phyloP scores from a whole-genome alignment of 352 stramenopile species.

The Peronospora belbahrii region DNA sequence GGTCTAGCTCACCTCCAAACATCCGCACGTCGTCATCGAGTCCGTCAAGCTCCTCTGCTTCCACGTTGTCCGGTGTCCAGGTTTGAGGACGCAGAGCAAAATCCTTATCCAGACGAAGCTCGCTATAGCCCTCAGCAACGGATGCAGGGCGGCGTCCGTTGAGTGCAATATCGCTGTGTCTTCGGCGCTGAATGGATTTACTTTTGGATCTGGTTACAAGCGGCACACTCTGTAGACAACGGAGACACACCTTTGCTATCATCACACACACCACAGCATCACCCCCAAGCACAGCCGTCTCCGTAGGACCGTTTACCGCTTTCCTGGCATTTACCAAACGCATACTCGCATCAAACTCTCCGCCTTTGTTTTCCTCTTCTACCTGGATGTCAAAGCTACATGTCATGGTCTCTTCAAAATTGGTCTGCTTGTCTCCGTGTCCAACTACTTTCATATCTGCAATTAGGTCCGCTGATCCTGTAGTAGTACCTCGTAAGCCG shows the following conservation, averaged over 20 bases:
- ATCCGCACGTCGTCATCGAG: constrained; percentile 13
- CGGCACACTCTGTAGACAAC: constrained; percentile 44
- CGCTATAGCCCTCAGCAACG: not conserved
- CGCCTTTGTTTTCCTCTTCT: constrained; percentile 7
- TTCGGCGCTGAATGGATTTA: constrained; percentile 16
- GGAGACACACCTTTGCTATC: constrained; percentile 52
- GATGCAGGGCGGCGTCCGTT: constrained; percentile 1
- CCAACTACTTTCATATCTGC: constrained; percentile 3
- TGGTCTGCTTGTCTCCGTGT: not conserved
- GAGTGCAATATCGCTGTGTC: constrained; percentile 17
- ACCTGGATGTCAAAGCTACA: constrained; percentile 26
- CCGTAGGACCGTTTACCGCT: constrained; percentile 13
- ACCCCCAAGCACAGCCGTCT: constrained; percentile 19
- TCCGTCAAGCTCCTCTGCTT: constrained; percentile 23
- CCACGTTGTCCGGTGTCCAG: constrained; percentile 18
- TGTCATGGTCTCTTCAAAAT: constrained; percentile 28
- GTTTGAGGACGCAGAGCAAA: constrained; percentile 16
- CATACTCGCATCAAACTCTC: constrained; percentile 17
- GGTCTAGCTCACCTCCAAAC: constrained; percentile 12
- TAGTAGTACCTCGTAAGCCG: constrained; percentile 16
- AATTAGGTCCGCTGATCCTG: constrained; percentile 9
- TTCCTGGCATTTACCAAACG: constrained; percentile 25
- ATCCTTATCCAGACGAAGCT: constrained; percentile 1
- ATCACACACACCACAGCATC: constrained; percentile 32
- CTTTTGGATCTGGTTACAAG: constrained; percentile 29